Base-by-base conservation (phyloP, 495 filamentous ascomycete species). In the Xylaria bambusicola region DNA sequence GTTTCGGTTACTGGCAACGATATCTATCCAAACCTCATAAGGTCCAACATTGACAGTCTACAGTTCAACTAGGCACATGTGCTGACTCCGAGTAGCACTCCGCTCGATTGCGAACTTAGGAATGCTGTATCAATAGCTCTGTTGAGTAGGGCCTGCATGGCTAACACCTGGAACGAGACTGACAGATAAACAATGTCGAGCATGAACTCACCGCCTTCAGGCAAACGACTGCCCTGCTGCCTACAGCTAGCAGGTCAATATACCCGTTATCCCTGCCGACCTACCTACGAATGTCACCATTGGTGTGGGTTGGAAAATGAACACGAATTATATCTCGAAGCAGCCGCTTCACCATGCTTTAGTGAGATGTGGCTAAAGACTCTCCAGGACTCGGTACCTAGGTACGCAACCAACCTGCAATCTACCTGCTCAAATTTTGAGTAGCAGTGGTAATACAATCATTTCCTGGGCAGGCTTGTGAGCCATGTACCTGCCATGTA, bases 151-250 rank as follows among this genome's bases (percentile, higher is more conserved):
- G 21, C 33, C 35, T 52, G 15, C 20, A 18, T 38, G 8, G 5
- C 23, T 1, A 40, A 40, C 0, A 24, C 33, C 21, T 15, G 2
- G 50, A 15, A 8, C 15, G 21, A 52, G 21, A 18, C 27, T 26
- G 21, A n/a, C 8, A 31, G n/a, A 1, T n/a, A n/a, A n/a, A n/a
- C n/a, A n/a, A n/a, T n/a, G 27, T 10, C 18, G 40, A 52, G 24
- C 13, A 27, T 41, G 33, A 59, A 36, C 47, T 41, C 18, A 45
- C 56, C 35, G 26, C 38, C 12, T 27, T 27, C 35, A 40, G 47
- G 56, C 20, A 17, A 35, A 38, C 35, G 27, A 36, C 24, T 35
- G 35, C 47, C 56, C 38, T 59, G 56, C 42, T 26, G 12, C 24
- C 23, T 17, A 23, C 31, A 10, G 26, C 36, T 49, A 18, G 12